A percentile compares a stretch with the other conserved stretches of the same genome.
Evolutionary conservation across 2,329 filamentous ascomycete species (phyloP).

Genomic region (Bipolaris gigantea): DNA sequence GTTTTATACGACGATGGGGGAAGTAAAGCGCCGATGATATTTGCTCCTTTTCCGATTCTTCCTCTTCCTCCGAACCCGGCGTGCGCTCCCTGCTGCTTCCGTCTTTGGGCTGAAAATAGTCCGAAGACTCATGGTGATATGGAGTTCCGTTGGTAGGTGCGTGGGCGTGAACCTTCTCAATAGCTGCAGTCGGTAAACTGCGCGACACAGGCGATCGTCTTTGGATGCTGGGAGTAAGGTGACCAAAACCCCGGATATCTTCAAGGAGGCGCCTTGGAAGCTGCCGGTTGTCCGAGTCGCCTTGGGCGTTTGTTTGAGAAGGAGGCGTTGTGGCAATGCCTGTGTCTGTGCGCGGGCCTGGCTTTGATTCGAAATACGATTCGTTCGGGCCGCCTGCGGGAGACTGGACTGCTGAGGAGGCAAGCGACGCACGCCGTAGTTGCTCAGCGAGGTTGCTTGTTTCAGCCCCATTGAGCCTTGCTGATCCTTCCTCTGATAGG

Average conservation of each 20-base stretch:
- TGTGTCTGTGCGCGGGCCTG: slow-evolving; percentile 15
- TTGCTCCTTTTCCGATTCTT: slow-evolving; percentile 76
- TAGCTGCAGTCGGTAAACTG: slow-evolving; percentile 47
- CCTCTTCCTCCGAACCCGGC: slow-evolving; percentile 49
- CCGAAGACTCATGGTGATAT: slow-evolving; percentile 23
- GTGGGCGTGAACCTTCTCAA: slow-evolving; percentile 38
- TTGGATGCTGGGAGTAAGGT: slow-evolving; percentile 52
- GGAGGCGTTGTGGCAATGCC: slow-evolving; percentile 5
- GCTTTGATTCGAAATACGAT: slow-evolving; percentile 34
- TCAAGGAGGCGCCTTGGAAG: slow-evolving; percentile 57
- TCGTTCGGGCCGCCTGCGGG: slow-evolving; percentile 22
- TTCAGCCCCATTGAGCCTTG: slow-evolving; percentile 10
- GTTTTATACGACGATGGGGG: slow-evolving; percentile 66
- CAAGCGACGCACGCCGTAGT: slow-evolving; percentile 24
- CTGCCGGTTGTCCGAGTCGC: slow-evolving; percentile 14
- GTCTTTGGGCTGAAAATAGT: slow-evolving; percentile 35
- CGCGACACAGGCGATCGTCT: slow-evolving; percentile 57
- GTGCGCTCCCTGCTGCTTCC: slow-evolving; percentile 28
- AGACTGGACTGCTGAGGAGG: slow-evolving; percentile 34
- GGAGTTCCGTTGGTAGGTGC: slow-evolving; percentile 19
- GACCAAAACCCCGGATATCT: slow-evolving; percentile 59
- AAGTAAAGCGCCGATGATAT: slow-evolving; percentile 85
- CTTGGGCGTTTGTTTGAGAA: neutral
- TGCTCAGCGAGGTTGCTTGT: slow-evolving; percentile 23
- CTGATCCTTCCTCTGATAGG: slow-evolving; percentile 31